Evolutionary conservation across 768 basidiomycete species (phyloP).

Genomic region (Termitomyces sp.): DNA sequence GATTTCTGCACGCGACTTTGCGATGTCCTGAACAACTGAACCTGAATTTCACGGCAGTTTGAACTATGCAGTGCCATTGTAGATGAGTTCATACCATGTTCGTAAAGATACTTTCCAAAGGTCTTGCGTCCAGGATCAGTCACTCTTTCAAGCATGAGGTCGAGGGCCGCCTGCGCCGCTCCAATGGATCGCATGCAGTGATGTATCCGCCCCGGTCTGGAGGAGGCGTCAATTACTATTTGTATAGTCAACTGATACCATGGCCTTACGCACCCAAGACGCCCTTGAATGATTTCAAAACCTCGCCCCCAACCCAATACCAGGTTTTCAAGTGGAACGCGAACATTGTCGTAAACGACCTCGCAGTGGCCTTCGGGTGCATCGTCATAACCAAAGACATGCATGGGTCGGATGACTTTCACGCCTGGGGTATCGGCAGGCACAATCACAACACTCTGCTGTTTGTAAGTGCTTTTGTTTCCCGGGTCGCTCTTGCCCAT

Average conservation of each 20-base stretch:
- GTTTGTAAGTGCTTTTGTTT: conserved; percentile 69
- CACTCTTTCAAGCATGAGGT: conserved; percentile 84
- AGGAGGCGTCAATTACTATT: not conserved
- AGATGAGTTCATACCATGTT: conserved; percentile 64
- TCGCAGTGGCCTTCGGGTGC: conserved; percentile 97
- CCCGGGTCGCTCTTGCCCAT: conserved; percentile 91
- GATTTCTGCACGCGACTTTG: conserved; percentile 88
- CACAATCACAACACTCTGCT: conserved; percentile 95
- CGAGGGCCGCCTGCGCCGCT: conserved; percentile 75
- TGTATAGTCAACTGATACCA: not conserved
- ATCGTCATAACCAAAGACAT: conserved; percentile 91
- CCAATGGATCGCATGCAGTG: conserved; percentile 99
- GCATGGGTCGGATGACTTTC: conserved; percentile 87
- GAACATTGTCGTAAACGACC: conserved; percentile 90
- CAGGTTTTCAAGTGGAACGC: conserved; percentile 77
- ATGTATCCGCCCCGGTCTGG: conserved; percentile 89
- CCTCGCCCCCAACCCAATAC: conserved; percentile 92
- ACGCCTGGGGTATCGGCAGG: conserved; percentile 84
- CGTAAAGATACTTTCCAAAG: conserved; percentile 86
- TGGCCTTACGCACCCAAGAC: conserved; percentile 62
- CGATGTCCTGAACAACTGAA: conserved; percentile 87
- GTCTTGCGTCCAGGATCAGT: conserved; percentile 91
- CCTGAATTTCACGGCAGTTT: conserved; percentile 34
- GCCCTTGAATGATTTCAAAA: conserved; percentile 97
- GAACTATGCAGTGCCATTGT: not conserved